phyloP scores from a whole-genome alignment of 257 asterid species.

The Solanum etuberosum region DNA sequence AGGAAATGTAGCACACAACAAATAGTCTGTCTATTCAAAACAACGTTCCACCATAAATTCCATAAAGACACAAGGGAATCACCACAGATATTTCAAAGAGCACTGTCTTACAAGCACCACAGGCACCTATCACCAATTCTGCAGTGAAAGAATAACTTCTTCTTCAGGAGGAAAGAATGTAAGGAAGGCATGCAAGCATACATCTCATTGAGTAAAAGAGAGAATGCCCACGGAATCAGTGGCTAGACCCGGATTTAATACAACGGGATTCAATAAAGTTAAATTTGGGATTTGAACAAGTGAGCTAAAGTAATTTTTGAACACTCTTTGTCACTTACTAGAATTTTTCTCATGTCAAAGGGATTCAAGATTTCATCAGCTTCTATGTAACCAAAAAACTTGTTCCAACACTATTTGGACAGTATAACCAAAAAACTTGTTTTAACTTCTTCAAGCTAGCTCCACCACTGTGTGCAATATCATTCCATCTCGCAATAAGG shows the following conservation, averaged over 20 bases:
- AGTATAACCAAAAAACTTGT: neutral
- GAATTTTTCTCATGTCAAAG: neutral
- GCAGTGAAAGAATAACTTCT: neutral
- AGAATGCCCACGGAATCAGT: neutral
- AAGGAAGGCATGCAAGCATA: neutral
- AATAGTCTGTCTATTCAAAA: neutral
- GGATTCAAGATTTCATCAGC: neutral
- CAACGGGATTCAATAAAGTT: neutral
- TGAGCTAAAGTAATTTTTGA: neutral
- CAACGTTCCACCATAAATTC: neutral
- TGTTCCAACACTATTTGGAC: neutral
- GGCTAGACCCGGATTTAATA: neutral
- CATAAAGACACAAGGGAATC: neutral
- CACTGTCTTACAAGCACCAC: too few relatives aligned
- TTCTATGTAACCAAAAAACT: neutral
- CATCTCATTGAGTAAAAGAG: neutral
- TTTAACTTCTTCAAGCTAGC: neutral
- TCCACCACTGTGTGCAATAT: too few relatives aligned
- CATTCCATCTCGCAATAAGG: too few relatives aligned
- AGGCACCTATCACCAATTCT: neutral
- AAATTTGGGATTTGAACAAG: neutral
- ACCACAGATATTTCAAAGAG: neutral
- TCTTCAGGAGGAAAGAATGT: neutral
- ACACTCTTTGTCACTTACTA: neutral
- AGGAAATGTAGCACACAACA: neutral